Evolutionary conservation across 2,329 filamentous ascomycete species (phyloP), one percentile per base, ranked within the genome.

Genomic region (Claviceps citrina): DNA sequence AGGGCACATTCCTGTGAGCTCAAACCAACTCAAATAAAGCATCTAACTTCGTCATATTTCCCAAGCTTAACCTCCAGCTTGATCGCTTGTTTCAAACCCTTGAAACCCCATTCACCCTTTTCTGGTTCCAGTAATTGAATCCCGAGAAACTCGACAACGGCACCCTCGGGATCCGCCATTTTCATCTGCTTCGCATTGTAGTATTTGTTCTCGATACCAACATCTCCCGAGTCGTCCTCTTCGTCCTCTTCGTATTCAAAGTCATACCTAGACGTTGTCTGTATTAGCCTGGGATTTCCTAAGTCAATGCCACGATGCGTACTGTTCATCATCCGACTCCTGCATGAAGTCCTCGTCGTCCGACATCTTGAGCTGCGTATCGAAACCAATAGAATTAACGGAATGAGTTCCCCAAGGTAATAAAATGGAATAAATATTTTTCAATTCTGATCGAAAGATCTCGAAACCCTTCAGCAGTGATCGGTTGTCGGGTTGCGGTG

Each of bases 121-220:
- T 94, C 85, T 40, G 78, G 64, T 60, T 98, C 89, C 34, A 95
- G 61, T 12, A 73, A 68, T 5, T 85, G 86, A 46, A 98, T 81
- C 25, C 77, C 82, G n/a, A 96, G 66, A 53, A 98, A 98, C 58
- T 96, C 89, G 27, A 79, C 76, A 41, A 98, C 82, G 2, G 91
- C 91, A 50, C 85, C 85, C 53, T 91, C 76, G 1, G 89, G 86
- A 43, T 87, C 85, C 46, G 80, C 79, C 32, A 70, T 69, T 67
- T 96, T 98, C 57, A 93, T 78, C 65, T 96, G 89, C 64, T 98
- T 98, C 32, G 91, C 91, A 63, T 95, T 96, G 71, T 96, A 98
- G 68, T 98, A 98, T 65, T 94, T 95, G 68, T 98, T 98, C 60
- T 98, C 91, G 58, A 96, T 93, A 50, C 89, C 86, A 52, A 95